Percentiles rank a stretch among this genome's conserved stretches.
These are phyloP conservation scores for Calonectria honghensis DNA, from an alignment of 2,329 filamentous ascomycete species.

Conservation along the genomic window DNA sequence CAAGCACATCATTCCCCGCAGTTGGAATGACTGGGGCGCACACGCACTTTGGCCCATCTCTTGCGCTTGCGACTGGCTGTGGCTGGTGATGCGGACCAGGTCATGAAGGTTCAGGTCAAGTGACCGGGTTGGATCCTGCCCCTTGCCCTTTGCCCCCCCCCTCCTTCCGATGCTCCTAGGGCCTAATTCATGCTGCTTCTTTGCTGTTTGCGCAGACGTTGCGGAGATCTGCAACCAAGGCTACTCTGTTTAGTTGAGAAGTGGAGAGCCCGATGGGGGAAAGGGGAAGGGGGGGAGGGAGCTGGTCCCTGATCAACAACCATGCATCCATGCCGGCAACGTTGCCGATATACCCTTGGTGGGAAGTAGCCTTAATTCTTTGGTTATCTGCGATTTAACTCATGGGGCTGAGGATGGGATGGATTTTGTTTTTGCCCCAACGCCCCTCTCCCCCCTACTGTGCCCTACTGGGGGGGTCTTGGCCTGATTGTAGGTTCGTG, in stretches of 20 bases:
- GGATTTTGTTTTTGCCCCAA: background rate
- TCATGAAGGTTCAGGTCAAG: slow-evolving; percentile 34
- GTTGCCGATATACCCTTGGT: slow-evolving; percentile 26
- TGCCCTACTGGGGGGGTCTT: background rate
- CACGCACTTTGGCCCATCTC: background rate
- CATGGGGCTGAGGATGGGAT: slow-evolving; percentile 14
- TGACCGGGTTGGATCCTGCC: slow-evolving; percentile 26
- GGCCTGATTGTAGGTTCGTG: slow-evolving; percentile 4
- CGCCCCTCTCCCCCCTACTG: slow-evolving; percentile 1
- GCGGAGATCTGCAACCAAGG: slow-evolving; percentile 28
- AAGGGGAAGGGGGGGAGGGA: background rate
- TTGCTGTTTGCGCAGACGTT: slow-evolving; percentile 7
- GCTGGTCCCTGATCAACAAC: slow-evolving; percentile 26
- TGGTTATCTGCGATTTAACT: slow-evolving; percentile 28
- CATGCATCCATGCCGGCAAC: slow-evolving; percentile 29
- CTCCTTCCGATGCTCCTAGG: background rate
- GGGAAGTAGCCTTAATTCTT: slow-evolving; percentile 15
- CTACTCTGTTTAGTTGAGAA: slow-evolving; percentile 1
- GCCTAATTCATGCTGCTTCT: background rate
- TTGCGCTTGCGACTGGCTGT: slow-evolving; percentile 23
- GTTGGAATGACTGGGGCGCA: slow-evolving; percentile 4
- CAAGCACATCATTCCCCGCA: slow-evolving; percentile 21
- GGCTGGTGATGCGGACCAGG: slow-evolving; percentile 35
- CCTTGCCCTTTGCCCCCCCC: background rate
- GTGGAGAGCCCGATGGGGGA: background rate